phyloP scores from a whole-genome alignment of 2,329 filamentous ascomycete genomes.

The Trichoderma citrinoviride region DNA sequence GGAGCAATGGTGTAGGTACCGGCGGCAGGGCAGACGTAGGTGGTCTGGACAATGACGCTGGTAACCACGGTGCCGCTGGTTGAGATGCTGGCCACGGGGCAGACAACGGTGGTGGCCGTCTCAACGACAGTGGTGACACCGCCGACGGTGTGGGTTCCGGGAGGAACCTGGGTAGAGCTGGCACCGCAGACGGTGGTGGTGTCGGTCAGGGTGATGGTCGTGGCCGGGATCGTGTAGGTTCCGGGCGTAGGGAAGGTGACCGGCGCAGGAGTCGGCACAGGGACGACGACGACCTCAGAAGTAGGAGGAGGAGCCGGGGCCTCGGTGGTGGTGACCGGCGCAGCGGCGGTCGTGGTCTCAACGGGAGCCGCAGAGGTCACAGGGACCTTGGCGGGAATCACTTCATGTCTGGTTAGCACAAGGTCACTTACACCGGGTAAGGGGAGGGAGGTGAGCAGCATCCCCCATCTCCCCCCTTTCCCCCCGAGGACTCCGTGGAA shows the following conservation, averaged over 20 bases:
- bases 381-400: conserved; percentile 37
- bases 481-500: not conserved
- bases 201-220: conserved; percentile 64
- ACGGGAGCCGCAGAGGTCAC: conserved; percentile 29
- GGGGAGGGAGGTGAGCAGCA: not conserved
- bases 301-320: conserved; percentile 32
- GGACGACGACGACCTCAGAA: conserved; percentile 42
- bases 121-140: conserved; percentile 70
- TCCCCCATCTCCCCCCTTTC: not conserved
- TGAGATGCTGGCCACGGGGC: conserved; percentile 65
- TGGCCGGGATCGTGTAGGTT: conserved; percentile 72
- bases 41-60: conserved; percentile 66
- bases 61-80: conserved; percentile 58
- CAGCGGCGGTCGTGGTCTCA: not conserved
- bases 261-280: conserved; percentile 52
- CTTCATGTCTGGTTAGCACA: conserved; percentile 30
- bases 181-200: conserved; percentile 66
- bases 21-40: conserved; percentile 68
- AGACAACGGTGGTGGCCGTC: conserved; percentile 64
- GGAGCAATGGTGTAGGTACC: conserved; percentile 76
- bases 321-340: conserved; percentile 25
- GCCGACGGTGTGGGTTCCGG: conserved; percentile 66
- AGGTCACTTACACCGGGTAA: not conserved
- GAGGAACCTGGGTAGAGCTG: conserved; percentile 58
- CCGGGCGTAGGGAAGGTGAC: conserved; percentile 63